Evolutionary conservation across 345 rosid species (phyloP).

Genomic region (Diplotaxis tenuifolia): DNA sequence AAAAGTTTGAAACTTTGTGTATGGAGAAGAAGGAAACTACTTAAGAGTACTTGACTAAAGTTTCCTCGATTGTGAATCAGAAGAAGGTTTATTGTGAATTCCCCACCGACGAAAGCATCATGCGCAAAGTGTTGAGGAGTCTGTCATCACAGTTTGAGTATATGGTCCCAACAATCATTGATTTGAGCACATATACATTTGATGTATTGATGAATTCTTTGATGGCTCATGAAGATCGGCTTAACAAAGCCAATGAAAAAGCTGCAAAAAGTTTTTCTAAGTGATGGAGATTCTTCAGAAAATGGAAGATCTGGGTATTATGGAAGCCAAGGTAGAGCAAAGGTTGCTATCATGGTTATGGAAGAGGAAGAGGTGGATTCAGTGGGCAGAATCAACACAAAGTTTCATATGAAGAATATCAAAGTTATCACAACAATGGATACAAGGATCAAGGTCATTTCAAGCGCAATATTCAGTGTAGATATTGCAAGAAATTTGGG

Average conservation of each 20-base stretch:
- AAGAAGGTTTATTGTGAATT: too few relatives aligned
- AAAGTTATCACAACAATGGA: neutral
- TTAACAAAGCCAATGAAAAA: neutral
- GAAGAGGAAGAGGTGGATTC: neutral
- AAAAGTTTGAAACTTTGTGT: too few relatives aligned
- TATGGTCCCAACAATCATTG: neutral
- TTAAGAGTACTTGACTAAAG: too few relatives aligned
- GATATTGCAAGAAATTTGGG: neutral
- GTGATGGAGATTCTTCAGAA: neutral
- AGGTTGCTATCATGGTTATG: neutral
- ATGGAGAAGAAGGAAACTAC: too few relatives aligned
- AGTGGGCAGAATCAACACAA: neutral
- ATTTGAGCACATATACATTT: neutral
- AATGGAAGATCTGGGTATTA: neutral
- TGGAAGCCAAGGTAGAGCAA: neutral
- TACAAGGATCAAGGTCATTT: neutral
- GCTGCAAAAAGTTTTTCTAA: too few relatives aligned
- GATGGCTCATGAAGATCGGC: neutral
- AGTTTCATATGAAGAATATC: neutral
- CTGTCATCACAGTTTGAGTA: neutral
- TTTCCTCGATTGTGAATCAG: too few relatives aligned
- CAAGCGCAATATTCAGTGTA: neutral
- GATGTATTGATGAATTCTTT: too few relatives aligned
- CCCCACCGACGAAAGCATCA: neutral
- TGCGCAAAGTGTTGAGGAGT: neutral